Conservation (phyloP, 2,329 filamentous ascomycete genomes). For the Botrytis galanthina region DNA sequence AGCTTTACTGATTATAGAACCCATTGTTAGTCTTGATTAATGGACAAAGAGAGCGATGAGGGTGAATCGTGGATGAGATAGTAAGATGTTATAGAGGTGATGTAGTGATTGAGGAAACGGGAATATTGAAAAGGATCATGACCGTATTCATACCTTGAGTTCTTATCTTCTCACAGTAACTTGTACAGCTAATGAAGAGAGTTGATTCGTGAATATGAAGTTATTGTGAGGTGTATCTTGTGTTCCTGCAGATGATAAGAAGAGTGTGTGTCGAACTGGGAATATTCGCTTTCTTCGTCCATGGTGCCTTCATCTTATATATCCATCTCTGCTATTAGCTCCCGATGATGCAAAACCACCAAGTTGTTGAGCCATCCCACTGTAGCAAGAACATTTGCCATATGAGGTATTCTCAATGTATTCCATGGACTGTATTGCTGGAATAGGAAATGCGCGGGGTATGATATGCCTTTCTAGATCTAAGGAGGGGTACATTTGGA, state of each 20-base stretch:
- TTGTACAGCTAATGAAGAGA: not conserved
- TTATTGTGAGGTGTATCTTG: slow-evolving; percentile 17
- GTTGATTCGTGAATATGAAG: slow-evolving; percentile 17
- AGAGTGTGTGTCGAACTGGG: slow-evolving; percentile 24
- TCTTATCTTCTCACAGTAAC: slow-evolving; percentile 20
- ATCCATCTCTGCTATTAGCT: slow-evolving; percentile 17
- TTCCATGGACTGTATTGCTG: slow-evolving; percentile 20
- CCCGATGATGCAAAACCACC: slow-evolving; percentile 15
- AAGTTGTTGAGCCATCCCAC: slow-evolving; percentile 23
- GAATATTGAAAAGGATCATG: not conserved
- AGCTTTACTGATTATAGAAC: slow-evolving; percentile 37
- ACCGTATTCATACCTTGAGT: slow-evolving; percentile 24
- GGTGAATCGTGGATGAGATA: not conserved
- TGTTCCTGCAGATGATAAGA: slow-evolving; percentile 21
- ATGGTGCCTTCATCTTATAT: slow-evolving; percentile 14
- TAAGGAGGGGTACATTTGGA: not conserved
- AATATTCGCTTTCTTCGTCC: slow-evolving; percentile 25
- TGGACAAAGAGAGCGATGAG: not conserved
- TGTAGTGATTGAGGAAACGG: not conserved
- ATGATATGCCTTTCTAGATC: not conserved
- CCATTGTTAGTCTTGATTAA: slow-evolving; percentile 34
- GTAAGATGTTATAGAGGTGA: not conserved
- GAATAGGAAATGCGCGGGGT: slow-evolving; percentile 18
- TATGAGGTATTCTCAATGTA: slow-evolving; percentile 1
- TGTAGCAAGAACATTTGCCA: slow-evolving; percentile 24